Conservation (phyloP, 768 basidiomycete genomes). For the Kwoniella botswanensis region DNA sequence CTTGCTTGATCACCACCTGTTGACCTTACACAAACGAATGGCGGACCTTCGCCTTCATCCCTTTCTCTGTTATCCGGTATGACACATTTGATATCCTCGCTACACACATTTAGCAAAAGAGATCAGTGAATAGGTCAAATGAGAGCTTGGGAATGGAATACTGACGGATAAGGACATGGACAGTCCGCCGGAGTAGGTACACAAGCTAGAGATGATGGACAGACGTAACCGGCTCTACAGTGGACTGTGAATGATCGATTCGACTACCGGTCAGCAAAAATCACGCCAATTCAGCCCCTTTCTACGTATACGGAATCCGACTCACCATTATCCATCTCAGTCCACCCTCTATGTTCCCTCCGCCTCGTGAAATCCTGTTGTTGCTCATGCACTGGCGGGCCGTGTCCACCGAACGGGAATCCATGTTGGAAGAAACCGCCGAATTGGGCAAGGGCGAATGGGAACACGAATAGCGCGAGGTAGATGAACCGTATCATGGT, state of each 20-base stretch:
- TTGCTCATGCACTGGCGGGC: conserved; percentile 14
- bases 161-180: conserved; percentile 55
- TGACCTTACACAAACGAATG: conserved; percentile 42
- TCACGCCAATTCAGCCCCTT: not conserved
- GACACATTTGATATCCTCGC: conserved; percentile 53
- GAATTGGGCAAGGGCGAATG: conserved; percentile 17
- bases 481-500: not conserved
- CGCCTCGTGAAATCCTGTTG: conserved; percentile 1
- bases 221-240: conserved; percentile 52
- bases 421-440: conserved; percentile 34
- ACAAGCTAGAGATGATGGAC: conserved; percentile 48
- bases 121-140: not conserved
- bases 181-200: conserved; percentile 52
- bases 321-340: conserved; percentile 29
- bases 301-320: not conserved
- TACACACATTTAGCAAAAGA: conserved; percentile 3
- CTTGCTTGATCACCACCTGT: conserved; percentile 26
- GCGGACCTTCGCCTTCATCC: conserved; percentile 53
- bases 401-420: conserved; percentile 32
- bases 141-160: not conserved
- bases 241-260: conserved; percentile 33
- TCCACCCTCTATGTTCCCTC: conserved; percentile 28
- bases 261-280: not conserved
- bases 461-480: not conserved
- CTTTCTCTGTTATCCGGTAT: conserved; percentile 41